These are phyloP conservation scores for Volvox reticuliferus DNA, from an alignment of 139 green algal species.

Conservation along the genomic window DNA sequence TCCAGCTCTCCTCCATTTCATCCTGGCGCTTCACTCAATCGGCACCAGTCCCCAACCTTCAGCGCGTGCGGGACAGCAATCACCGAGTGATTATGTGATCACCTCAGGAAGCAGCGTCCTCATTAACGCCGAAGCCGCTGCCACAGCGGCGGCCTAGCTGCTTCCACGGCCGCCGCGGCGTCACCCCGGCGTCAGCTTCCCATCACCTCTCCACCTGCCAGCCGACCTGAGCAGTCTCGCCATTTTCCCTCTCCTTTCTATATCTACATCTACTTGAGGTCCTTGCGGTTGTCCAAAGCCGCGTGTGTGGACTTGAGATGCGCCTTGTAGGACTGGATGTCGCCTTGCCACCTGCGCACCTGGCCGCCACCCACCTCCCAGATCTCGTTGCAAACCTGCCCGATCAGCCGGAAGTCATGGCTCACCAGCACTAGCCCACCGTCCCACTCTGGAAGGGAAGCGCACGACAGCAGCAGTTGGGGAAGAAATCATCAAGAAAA, in stretches of 20 bases:
- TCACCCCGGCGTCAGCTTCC: no score
- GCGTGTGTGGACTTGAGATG: slow-evolving; percentile 77
- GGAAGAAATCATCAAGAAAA: background rate
- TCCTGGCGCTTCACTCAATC: no score
- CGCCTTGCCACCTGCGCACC: slow-evolving; percentile 84
- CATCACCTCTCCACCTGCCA: no score
- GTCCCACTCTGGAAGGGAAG: slow-evolving; percentile 80
- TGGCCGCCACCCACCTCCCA: slow-evolving; percentile 89
- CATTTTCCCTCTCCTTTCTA: background rate
- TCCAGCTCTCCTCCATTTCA: no score
- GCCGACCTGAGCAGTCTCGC: no score
- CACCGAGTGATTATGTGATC: no score
- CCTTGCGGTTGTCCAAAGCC: slow-evolving; percentile 53
- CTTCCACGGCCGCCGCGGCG: no score
- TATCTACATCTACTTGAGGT: slow-evolving; percentile 40
- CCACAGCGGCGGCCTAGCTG: no score
- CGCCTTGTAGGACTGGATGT: slow-evolving; percentile 93
- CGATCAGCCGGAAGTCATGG: slow-evolving; percentile 94
- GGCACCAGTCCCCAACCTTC: no score
- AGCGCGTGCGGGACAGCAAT: no score
- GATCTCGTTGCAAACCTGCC: slow-evolving; percentile 92
- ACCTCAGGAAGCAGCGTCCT: no score
- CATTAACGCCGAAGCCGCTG: no score
- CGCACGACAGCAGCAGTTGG: background rate
- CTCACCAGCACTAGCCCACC: slow-evolving; percentile 92